Conservation (phyloP, 495 filamentous ascomycete species). For the Xylaria bambusicola region DNA sequence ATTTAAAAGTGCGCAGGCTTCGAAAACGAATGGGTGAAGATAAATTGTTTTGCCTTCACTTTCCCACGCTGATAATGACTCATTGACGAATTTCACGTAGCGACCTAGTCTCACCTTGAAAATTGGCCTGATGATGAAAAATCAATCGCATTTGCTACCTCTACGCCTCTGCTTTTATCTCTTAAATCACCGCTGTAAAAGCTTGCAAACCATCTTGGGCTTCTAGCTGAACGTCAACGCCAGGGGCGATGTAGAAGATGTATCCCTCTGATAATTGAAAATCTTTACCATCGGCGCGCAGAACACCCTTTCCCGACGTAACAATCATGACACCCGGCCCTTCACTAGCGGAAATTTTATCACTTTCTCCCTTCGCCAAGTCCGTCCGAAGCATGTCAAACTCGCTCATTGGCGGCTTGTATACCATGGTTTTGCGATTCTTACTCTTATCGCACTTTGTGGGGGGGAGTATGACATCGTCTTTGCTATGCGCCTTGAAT, state of each 20-base stretch:
- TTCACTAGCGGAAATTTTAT: conserved; percentile 55
- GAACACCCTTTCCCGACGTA: conserved; percentile 59
- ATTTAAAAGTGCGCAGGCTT: conserved; percentile 11
- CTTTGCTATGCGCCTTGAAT: conserved; percentile 59
- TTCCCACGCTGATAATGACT: too few species aligned
- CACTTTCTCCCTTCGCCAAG: conserved; percentile 58
- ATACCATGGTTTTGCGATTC: conserved; percentile 60
- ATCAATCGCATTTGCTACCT: too few species aligned
- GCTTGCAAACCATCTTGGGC: conserved; percentile 55
- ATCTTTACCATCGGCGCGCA: conserved; percentile 57
- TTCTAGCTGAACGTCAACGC: conserved; percentile 52
- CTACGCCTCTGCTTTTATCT: not conserved
- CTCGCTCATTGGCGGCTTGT: conserved; percentile 70
- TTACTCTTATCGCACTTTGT: conserved; percentile 53
- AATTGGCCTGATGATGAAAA: too few species aligned
- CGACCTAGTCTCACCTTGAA: too few species aligned
- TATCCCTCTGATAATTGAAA: conserved; percentile 63
- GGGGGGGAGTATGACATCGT: conserved; percentile 55
- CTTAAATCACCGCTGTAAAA: conserved; percentile 49
- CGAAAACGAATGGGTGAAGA: too few species aligned
- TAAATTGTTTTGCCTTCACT: too few species aligned
- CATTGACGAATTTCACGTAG: too few species aligned
- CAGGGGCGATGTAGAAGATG: conserved; percentile 70
- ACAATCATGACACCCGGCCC: conserved; percentile 70
- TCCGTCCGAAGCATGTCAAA: conserved; percentile 68